Evolutionary conservation across 208 protist species (phyloP).

Genomic region (Wallacemonas sp.): DNA sequence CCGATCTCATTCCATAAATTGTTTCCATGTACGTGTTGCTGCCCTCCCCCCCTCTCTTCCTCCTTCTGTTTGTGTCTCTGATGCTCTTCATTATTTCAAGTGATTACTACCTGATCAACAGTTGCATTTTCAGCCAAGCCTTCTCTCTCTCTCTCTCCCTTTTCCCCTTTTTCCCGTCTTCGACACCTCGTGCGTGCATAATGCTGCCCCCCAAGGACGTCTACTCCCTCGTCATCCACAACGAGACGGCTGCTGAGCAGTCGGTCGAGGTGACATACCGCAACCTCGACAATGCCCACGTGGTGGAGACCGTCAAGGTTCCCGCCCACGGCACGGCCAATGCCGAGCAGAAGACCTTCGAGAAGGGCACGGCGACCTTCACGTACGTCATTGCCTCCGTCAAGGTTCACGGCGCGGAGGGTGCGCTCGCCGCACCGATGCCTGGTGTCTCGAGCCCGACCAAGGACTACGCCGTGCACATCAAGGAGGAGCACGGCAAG

Average conservation of each 20-base stretch:
- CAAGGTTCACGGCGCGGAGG: slow-evolving; percentile 30
- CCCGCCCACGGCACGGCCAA: slow-evolving; percentile 24
- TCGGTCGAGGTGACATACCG: slow-evolving; percentile 46
- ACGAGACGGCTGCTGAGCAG: slow-evolving; percentile 32
- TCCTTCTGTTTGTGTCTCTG: neutral
- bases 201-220: slow-evolving; percentile 72
- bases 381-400: slow-evolving; percentile 39
- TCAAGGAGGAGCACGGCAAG: slow-evolving; percentile 25
- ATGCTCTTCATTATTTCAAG: neutral
- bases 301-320: slow-evolving; percentile 24
- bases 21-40: no score
- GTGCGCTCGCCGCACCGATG: slow-evolving; percentile 38
- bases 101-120: neutral
- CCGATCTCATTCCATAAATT: no score
- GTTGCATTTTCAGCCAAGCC: neutral
- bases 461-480: slow-evolving; percentile 48
- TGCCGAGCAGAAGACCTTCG: slow-evolving; percentile 38
- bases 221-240: slow-evolving; percentile 65
- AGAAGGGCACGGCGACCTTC: slow-evolving; percentile 24
- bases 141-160: slow-evolving; percentile 1
- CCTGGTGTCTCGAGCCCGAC: slow-evolving; percentile 39
- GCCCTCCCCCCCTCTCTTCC: neutral
- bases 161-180: slow-evolving; percentile 18
- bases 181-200: no score
- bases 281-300: slow-evolving; percentile 20